Evolutionary conservation across 164 flowering plant species (phyloP).

Genomic region (Tetrastigma voinierianum): DNA sequence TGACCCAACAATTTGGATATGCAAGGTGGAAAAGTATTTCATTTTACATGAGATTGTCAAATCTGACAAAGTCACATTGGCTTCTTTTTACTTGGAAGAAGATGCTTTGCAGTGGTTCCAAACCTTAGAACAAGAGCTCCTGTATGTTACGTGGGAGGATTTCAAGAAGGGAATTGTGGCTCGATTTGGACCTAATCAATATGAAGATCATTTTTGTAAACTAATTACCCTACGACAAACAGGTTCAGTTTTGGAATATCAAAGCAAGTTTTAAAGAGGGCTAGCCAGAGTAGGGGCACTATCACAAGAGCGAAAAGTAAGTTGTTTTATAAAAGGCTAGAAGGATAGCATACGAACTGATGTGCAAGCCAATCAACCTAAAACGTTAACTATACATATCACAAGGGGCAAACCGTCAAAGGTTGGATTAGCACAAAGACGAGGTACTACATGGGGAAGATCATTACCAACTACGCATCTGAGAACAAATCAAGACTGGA

Average conservation of each 20-base stretch:
- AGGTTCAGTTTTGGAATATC: background rate
- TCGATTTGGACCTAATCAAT: background rate
- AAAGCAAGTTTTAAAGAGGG: background rate
- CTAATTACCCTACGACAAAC: slow-evolving; percentile 4
- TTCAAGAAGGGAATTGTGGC: slow-evolving; percentile 1
- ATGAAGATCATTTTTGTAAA: slow-evolving; percentile 1
- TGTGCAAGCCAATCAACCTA: background rate
- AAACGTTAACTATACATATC: background rate
- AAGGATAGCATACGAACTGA: background rate
- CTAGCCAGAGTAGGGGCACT: background rate
- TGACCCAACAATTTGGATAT: no score
- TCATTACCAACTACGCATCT: no score
- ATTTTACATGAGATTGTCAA: no score
- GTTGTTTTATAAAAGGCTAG: background rate
- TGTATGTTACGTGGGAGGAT: background rate
- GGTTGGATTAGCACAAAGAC: background rate
- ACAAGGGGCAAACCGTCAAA: no score
- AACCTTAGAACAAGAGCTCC: no score
- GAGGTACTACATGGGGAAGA: no score
- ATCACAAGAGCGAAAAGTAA: background rate
- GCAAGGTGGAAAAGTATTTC: no score
- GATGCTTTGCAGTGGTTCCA: slow-evolving; percentile 8
- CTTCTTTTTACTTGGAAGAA: slow-evolving; percentile 7
- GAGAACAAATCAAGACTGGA: no score
- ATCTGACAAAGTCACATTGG: background rate